Base-by-base conservation (phyloP, 495 filamentous ascomycete species). In the Podospora pseudoanserina region DNA sequence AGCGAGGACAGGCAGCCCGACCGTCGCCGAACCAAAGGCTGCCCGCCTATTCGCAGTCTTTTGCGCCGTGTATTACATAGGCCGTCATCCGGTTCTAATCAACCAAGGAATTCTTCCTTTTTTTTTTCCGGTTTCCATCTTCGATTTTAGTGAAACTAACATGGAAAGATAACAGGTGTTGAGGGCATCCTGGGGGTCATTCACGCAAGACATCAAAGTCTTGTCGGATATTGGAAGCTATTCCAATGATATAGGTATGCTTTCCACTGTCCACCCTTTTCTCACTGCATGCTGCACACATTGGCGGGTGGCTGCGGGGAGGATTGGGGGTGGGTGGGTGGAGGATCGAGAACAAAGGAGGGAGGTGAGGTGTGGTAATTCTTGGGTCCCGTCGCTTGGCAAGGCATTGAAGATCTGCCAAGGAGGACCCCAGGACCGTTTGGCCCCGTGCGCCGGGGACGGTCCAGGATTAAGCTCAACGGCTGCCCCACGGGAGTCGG, bases 261-360 rank as follows among this genome's bases (percentile, higher is more conserved):
- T 55, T 27, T 65, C 57, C 64, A 67, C 16, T 27, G 53, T 26
- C 60, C 65, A 70, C 73, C 72, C 70, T 84, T 82, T 82, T 82
- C 81, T 83, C 82, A 78, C 82, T 77, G 78, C 74, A 72, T 73
- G 72, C 77, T 70, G 20, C 68, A 77, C 80, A 32, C 30, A 1
- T 32, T 72, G 65, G 70, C 60, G 82, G 78, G 71, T 62, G 69
- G 81, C 76, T 73, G 73, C 61, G 73, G 82, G 76, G 82, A 80
- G 80, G 78, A 79, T 60, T 15, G 54, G 55, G 34, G 30, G 5
- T 23, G 23, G 20, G 20, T 23, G 20, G 23, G 23, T 23, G 23
- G 23, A 23, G 23, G 23, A 23, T 23, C 23, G 23, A 1, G 23
- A 23, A 23, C 23, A 23, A 23, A 23, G 23, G 23, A 23, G 23